A percentile compares a stretch with the other conserved stretches of the same genome.
Conservation (phyloP, 2,329 filamentous ascomycete species). For the Trichoderma aggressivum region DNA sequence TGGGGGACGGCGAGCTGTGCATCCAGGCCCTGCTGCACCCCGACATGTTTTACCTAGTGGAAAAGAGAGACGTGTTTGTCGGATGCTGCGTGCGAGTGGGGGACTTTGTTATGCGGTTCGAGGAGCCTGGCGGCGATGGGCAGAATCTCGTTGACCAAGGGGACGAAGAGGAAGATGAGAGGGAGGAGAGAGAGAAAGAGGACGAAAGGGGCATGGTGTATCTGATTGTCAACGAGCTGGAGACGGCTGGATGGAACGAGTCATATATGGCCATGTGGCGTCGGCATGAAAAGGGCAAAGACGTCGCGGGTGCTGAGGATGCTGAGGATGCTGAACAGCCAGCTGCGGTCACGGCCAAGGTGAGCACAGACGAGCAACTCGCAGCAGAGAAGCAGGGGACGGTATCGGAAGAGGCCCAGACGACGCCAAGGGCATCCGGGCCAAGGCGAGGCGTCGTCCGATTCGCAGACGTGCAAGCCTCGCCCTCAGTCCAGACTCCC, state of each 20-base stretch:
- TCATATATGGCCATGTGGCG: slow-evolving; percentile 31
- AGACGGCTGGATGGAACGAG: slow-evolving; percentile 48
- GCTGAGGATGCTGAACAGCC: neutral
- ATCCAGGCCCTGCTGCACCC: slow-evolving; percentile 50
- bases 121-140: neutral
- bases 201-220: slow-evolving; percentile 37
- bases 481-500: neutral
- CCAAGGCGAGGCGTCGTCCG: neutral
- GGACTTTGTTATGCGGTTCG: slow-evolving; percentile 33
- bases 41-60: slow-evolving; percentile 47
- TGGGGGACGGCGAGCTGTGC: slow-evolving; percentile 53
- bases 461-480: neutral
- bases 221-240: slow-evolving; percentile 44
- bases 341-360: neutral
- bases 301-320: neutral
- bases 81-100: slow-evolving; percentile 50
- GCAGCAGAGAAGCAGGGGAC: slow-evolving; percentile 27
- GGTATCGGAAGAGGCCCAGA: slow-evolving; percentile 24
- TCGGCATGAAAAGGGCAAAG: slow-evolving; percentile 17
- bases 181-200: neutral
- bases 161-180: neutral
- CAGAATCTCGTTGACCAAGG: neutral
- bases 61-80: slow-evolving; percentile 42
- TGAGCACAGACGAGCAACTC: neutral
- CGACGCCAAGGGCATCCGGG: neutral